Conservation (phyloP, 139 green algal genomes). For the Astrephomene gubernaculifera region DNA sequence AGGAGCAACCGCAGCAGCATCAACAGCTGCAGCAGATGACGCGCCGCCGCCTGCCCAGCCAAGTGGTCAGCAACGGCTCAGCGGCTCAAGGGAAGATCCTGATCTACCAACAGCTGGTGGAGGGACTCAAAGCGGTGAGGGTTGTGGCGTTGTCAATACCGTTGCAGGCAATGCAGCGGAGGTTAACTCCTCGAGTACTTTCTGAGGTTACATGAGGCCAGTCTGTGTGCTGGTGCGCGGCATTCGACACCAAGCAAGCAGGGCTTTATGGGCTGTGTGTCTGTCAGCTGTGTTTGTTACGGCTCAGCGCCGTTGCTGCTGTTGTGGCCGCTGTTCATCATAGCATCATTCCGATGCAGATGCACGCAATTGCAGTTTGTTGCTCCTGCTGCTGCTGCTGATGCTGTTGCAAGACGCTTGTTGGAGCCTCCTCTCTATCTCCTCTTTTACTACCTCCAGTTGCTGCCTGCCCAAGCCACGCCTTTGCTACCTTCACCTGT, state of each 20-base stretch:
- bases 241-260: background rate
- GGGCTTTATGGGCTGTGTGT: background rate
- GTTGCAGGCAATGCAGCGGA: background rate
- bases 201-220: too few relatives aligned
- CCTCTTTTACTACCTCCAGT: background rate
- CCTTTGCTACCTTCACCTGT: background rate
- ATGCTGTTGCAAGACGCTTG: too few relatives aligned
- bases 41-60: background rate
- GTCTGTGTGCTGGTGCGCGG: background rate
- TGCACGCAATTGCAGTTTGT: too few relatives aligned
- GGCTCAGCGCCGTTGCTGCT: background rate
- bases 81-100: conserved; percentile 41
- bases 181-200: background rate
- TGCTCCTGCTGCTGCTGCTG: too few relatives aligned
- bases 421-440: too few relatives aligned
- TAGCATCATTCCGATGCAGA: too few relatives aligned
- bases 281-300: background rate
- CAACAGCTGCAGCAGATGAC: too few relatives aligned
- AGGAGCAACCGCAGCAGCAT: too few relatives aligned
- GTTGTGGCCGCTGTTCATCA: too few relatives aligned
- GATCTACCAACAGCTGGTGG: conserved; percentile 46
- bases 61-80: conserved; percentile 13
- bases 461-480: background rate
- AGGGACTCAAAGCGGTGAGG: conserved; percentile 31
- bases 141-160: background rate